phyloP scores from a whole-genome alignment of 495 filamentous ascomycete genomes.

The Podospora pseudoanserina region DNA sequence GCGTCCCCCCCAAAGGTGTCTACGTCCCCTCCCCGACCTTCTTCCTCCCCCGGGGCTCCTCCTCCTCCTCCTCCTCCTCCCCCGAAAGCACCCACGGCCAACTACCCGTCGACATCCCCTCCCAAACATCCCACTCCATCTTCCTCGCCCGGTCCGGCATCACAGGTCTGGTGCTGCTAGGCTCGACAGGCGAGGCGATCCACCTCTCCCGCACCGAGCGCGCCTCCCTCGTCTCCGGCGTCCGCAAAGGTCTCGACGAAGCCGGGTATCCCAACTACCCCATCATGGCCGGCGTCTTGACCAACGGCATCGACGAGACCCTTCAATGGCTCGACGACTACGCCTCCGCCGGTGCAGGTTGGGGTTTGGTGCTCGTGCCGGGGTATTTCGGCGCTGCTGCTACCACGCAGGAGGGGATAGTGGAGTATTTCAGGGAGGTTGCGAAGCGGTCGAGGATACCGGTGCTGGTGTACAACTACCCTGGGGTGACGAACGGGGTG shows the following conservation, averaged over 20 bases:
- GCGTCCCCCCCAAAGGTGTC: conserved; percentile 39
- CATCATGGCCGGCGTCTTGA: conserved; percentile 64
- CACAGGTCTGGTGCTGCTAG: conserved; percentile 62
- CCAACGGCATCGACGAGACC: conserved; percentile 61
- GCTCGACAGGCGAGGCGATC: conserved; percentile 66
- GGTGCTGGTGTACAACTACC: conserved; percentile 63
- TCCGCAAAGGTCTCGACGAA: conserved; percentile 50
- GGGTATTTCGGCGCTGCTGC: conserved; percentile 53
- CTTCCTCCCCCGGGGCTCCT: conserved; percentile 27
- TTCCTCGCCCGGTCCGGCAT: conserved; percentile 62
- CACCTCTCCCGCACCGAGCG: conserved; percentile 61
- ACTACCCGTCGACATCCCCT: conserved; percentile 46
- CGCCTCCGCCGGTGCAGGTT: conserved; percentile 58
- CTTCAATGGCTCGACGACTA: conserved; percentile 56
- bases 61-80: conserved; percentile 11
- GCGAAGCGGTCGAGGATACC: conserved; percentile 53
- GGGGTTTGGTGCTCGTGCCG: conserved; percentile 57
- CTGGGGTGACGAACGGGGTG: conserved; percentile 60
- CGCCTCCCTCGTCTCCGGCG: conserved; percentile 48
- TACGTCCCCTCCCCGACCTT: conserved; percentile 46
- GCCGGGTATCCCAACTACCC: conserved; percentile 60
- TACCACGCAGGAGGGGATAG: conserved; percentile 47
- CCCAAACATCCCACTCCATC: conserved; percentile 57
- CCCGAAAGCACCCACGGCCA: conserved; percentile 6
- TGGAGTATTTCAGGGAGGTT: conserved; percentile 52